Base-by-base conservation (phyloP, 73 alveolate genomes). In the Urostyla sp. region DNA sequence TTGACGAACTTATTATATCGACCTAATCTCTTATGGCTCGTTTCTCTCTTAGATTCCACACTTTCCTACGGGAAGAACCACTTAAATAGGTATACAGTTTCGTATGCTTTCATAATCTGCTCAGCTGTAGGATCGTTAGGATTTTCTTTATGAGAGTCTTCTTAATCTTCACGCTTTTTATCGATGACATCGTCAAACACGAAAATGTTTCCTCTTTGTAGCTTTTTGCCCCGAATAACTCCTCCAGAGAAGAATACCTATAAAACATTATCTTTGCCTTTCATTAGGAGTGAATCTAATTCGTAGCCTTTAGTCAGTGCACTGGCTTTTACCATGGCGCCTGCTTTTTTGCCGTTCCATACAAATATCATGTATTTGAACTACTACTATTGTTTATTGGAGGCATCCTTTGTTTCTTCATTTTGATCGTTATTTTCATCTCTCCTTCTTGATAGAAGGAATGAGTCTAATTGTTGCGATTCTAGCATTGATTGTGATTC, bases 271-370 rank as follows among this genome's bases (percentile, higher is more conserved):
- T 89, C 96, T 38, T 76, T 75, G 27, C 94, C 96, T 46, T 82
- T 60, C 24, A 45, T 35, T 24, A 92, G 69, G 52, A 89, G 63
- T 23, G 76, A 86, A 87, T 96, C 97, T 55, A 97, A 88, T 56
- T 94, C 98, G 84, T 90, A 95, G 6, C 98, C 99, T 76, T 93
- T 94, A 53, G 98, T 90, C 56, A 95, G 76, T 15, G 99, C 97
- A 31, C 67, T 67, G 32, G 98, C 96, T 57, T 97, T 90, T 28
- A 95, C 91, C 35, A 92, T 72, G 3, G 98, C 96, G 34, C 92
- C 88, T 18, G 99, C 95, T 37, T 85, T 57, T 78, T 90, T 94
- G 0, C 99, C 99, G 91, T 97, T 97, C 99, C 99, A 97, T 37
- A 96, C 98, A 80, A 94, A 95, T 34, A 97, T 57, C 98, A 94